Conservation (phyloP, 2,329 filamentous ascomycete species). For the Monosporascus sp. region DNA sequence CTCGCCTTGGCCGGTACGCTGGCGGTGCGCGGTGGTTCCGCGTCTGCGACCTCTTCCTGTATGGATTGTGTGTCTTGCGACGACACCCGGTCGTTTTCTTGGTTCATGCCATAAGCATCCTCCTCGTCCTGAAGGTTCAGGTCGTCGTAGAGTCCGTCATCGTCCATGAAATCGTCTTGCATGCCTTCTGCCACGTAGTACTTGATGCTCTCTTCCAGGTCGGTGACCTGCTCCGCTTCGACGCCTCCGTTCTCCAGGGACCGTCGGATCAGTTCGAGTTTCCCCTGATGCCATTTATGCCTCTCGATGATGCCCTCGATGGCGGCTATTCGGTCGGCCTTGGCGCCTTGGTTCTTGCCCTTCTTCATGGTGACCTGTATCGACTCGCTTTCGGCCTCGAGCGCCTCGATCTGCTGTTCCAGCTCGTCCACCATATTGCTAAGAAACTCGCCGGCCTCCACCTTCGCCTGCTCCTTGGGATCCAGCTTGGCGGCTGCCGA, state of each 20-base stretch:
- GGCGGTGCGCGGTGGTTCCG: slow-evolving; percentile 40
- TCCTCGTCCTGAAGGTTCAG: slow-evolving; percentile 90
- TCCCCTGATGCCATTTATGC: slow-evolving; percentile 94
- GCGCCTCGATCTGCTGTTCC: slow-evolving; percentile 84
- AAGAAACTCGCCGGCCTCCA: slow-evolving; percentile 82
- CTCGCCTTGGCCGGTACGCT: slow-evolving; percentile 49
- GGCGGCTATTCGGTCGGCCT: slow-evolving; percentile 82
- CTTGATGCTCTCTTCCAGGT: slow-evolving; percentile 85
- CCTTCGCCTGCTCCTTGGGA: slow-evolving; percentile 94
- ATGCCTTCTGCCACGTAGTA: slow-evolving; percentile 92
- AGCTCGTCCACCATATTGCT: slow-evolving; percentile 85
- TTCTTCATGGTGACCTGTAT: slow-evolving; percentile 91
- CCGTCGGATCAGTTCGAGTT: slow-evolving; percentile 84
- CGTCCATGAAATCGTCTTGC: slow-evolving; percentile 86
- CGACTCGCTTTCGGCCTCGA: slow-evolving; percentile 84
- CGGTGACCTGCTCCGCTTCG: slow-evolving; percentile 79
- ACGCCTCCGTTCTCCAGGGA: slow-evolving; percentile 89
- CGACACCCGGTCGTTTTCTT: slow-evolving; percentile 81
- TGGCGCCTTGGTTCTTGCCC: slow-evolving; percentile 79
- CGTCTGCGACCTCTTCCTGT: slow-evolving; percentile 73
- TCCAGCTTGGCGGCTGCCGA: slow-evolving; percentile 89
- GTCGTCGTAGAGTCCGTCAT: slow-evolving; percentile 93
- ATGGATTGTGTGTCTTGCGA: slow-evolving; percentile 92
- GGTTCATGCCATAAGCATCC: slow-evolving; percentile 73
- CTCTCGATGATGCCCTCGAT: slow-evolving; percentile 80